Evolutionary conservation across 2,329 filamentous ascomycete species (phyloP).

Genomic region (Juglanconis juglandina): DNA sequence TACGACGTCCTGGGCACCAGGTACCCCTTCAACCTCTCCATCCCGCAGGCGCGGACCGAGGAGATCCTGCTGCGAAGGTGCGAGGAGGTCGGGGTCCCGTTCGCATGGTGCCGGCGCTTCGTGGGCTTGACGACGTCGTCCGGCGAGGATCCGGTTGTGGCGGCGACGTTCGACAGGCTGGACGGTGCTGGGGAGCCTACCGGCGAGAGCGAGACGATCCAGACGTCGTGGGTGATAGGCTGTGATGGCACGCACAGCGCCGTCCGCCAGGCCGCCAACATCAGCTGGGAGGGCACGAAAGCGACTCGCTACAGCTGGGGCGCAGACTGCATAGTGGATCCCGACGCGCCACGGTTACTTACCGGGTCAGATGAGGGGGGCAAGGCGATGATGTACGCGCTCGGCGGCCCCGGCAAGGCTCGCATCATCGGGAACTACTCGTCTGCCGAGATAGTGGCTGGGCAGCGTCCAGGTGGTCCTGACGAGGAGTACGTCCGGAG

Average conservation of each 20-base stretch:
- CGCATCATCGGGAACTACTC: background rate
- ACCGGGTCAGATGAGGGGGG: background rate
- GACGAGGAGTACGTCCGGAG: background rate
- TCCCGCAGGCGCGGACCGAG: constrained; percentile 7
- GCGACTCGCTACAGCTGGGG: constrained; percentile 34
- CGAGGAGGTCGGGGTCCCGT: constrained; percentile 7
- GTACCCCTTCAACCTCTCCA: constrained; percentile 7
- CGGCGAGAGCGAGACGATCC: constrained; percentile 17
- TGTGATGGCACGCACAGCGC: constrained; percentile 40
- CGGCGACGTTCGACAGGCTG: background rate
- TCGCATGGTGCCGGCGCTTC: constrained; percentile 7
- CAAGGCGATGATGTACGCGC: background rate
- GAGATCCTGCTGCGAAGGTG: constrained; percentile 5
- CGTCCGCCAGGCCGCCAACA: constrained; percentile 34
- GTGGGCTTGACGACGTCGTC: background rate
- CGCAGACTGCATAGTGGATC: constrained; percentile 31
- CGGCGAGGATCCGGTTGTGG: background rate
- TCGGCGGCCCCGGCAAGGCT: background rate
- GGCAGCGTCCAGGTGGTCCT: background rate
- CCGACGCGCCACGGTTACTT: constrained; percentile 12
- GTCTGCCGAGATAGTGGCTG: background rate
- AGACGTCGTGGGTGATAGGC: constrained; percentile 36
- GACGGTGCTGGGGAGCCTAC: background rate
- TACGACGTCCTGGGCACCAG: constrained; percentile 16
- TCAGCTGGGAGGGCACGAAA: constrained; percentile 35